Conservation (phyloP, 352 stramenopile species). For the Halophytophthora polymorphica region DNA sequence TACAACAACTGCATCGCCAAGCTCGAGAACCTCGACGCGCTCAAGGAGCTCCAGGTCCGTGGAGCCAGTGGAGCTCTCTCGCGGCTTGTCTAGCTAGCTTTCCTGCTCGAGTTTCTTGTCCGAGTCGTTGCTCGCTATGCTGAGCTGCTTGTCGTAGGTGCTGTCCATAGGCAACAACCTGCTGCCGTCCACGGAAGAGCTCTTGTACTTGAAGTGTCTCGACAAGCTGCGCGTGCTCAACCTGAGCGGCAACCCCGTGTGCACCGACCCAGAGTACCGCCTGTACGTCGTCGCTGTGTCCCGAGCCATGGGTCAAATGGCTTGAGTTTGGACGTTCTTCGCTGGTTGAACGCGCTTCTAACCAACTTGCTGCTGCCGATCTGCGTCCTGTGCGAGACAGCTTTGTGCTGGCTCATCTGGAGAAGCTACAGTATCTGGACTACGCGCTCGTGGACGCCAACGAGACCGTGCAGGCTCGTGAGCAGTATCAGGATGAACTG, state of each 20-base stretch:
- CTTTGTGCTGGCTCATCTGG: constrained; percentile 90
- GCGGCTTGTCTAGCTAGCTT: neutral
- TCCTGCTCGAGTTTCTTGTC: too few species aligned
- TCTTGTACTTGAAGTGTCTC: constrained; percentile 81
- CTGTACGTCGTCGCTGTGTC: constrained; percentile 29
- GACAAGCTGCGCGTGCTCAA: constrained; percentile 90
- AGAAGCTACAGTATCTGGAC: constrained; percentile 92
- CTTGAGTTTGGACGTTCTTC: neutral
- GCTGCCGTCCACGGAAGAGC: constrained; percentile 66
- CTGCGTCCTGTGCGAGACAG: constrained; percentile 14
- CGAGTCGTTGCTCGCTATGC: neutral
- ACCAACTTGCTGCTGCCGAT: neutral
- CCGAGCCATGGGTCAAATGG: too few species aligned
- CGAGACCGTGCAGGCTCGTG: constrained; percentile 72
- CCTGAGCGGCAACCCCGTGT: constrained; percentile 91
- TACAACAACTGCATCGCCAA: constrained; percentile 94
- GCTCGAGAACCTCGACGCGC: constrained; percentile 89
- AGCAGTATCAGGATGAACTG: constrained; percentile 90
- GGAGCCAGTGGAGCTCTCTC: neutral
- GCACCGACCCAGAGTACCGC: constrained; percentile 89
- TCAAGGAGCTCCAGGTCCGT: constrained; percentile 78
- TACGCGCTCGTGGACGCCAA: constrained; percentile 86
- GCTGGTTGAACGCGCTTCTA: neutral
- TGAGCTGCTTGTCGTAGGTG: constrained; percentile 34
- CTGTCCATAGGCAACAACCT: constrained; percentile 92